phyloP scores from a whole-genome alignment of 1,284 basidiomycete species.

The Ustilago hordei region DNA sequence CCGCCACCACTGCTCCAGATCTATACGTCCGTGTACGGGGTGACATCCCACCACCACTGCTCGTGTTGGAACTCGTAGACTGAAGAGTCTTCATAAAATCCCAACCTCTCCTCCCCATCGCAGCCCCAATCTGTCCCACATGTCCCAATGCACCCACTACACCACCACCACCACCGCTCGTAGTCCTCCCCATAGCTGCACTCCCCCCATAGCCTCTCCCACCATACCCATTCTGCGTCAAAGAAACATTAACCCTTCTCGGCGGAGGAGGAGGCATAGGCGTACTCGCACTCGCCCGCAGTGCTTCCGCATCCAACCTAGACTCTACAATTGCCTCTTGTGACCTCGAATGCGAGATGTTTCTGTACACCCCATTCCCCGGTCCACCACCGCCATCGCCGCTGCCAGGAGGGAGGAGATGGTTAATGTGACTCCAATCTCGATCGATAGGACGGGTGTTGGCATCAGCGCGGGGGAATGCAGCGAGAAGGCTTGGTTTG shows the following conservation, averaged over 20 bases:
- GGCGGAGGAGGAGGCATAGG: slow-evolving; percentile 48
- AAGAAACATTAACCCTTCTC: slow-evolving; percentile 20
- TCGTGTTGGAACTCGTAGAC: slow-evolving; percentile 13
- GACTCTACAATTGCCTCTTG: slow-evolving; percentile 33
- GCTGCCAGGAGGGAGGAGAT: slow-evolving; percentile 18
- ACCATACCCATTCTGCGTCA: not conserved
- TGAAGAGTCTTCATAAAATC: slow-evolving; percentile 55
- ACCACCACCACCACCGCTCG: slow-evolving; percentile 25
- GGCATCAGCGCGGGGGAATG: slow-evolving; percentile 29
- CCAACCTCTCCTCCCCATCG: slow-evolving; percentile 58
- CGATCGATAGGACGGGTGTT: slow-evolving; percentile 8
- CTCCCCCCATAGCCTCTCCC: not conserved
- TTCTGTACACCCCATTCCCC: slow-evolving; percentile 20
- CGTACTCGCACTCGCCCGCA: slow-evolving; percentile 37
- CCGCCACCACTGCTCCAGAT: slow-evolving; percentile 3
- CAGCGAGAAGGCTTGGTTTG: slow-evolving; percentile 36
- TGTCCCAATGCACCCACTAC: slow-evolving; percentile 47
- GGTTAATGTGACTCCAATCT: not conserved
- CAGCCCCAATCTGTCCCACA: slow-evolving; percentile 54
- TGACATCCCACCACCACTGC: not conserved
- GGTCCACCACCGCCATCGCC: slow-evolving; percentile 11
- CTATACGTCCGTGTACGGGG: slow-evolving; percentile 1
- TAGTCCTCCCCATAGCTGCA: slow-evolving; percentile 18
- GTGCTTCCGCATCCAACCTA: slow-evolving; percentile 34
- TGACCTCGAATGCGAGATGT: slow-evolving; percentile 27